Base-by-base conservation (phyloP, 768 basidiomycete genomes). In the Baorangia bicolor region DNA sequence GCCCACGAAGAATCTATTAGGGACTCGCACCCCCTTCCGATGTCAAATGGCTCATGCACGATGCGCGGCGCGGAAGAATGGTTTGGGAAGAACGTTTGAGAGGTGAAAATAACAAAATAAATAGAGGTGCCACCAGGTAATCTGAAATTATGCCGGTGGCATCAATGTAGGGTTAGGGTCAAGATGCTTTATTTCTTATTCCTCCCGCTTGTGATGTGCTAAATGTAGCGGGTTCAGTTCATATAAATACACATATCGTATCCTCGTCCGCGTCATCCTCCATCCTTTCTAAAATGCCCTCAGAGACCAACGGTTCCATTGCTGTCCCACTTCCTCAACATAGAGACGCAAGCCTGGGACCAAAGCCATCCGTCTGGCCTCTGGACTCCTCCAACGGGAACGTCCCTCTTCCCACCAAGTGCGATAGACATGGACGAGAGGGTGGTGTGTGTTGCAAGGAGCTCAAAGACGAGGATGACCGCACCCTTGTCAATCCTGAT, bases 371-470 rank as follows among this genome's bases (percentile, higher is more conserved):
- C 2, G 81, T 90, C 0, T 92, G 90, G 90, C 70, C 85, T 9
- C 76, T 90, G 21, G 75, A 80, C 21, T 61, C 77, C 9, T 69
- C 82, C 5, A 71, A 67, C 12, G 58, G 74, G 3, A 71, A 73
- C 2, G 71, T 79, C 0, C 81, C 87, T 1, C 72, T 83, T 3
- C 72, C 76, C 6, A 74, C 81, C 21, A 84, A 85, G 66, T 92
- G 90, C 65, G 78, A 79, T 16, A 73, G 80, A 57, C 73, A 81
- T 51, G 71, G 74, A 31, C 78, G 80, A 31, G 74, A 74, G 42
- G 82, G 81, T 48, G 90, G 88, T 9, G 72, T 94, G 5, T 96
- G 94, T 74, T 97, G 94, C 77, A 89, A 92, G 64, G 91, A 94
- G 51, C 83, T 96, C 55, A 92, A 85, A 66, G 83, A 76, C 48